Conservation (phyloP, 2,329 filamentous ascomycete species). For the Cladosporium sp. region DNA sequence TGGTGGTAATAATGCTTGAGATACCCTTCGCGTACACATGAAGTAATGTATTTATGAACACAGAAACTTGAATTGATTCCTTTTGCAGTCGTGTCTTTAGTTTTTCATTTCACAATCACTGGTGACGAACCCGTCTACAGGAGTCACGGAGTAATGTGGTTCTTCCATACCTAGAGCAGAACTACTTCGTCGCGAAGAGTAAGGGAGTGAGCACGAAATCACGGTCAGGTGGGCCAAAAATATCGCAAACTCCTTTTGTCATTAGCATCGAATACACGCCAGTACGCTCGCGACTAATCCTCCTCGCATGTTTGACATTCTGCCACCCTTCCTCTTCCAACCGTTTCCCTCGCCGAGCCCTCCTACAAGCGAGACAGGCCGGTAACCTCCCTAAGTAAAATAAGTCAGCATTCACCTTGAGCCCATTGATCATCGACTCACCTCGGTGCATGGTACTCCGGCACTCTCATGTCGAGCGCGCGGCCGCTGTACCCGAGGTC, state of each 20-base stretch:
- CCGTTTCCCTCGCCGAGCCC: not conserved
- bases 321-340: not conserved
- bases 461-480: slow-evolving; percentile 71
- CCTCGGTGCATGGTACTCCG: slow-evolving; percentile 41
- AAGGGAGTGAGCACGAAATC: not conserved
- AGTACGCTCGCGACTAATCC: not conserved
- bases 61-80: not conserved
- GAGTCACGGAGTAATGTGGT: too few relatives aligned
- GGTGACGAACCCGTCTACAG: too few relatives aligned
- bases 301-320: not conserved
- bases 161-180: too few relatives aligned
- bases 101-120: too few relatives aligned
- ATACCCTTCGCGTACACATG: slow-evolving; percentile 7
- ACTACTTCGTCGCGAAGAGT: too few relatives aligned
- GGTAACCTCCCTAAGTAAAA: slow-evolving; percentile 32
- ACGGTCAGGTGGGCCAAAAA: not conserved
- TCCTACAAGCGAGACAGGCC: slow-evolving; percentile 37
- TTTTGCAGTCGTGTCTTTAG: not conserved
- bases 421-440: not conserved
- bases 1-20: not conserved
- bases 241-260: not conserved
- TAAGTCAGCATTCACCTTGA: not conserved
- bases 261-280: not conserved
- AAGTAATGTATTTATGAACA: not conserved
- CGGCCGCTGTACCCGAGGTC: slow-evolving; percentile 67